These are phyloP conservation scores for Ophiocordyceps camponoti-saundersi DNA, from an alignment of 2,329 filamentous ascomycete genomes.

Conservation along the genomic window DNA sequence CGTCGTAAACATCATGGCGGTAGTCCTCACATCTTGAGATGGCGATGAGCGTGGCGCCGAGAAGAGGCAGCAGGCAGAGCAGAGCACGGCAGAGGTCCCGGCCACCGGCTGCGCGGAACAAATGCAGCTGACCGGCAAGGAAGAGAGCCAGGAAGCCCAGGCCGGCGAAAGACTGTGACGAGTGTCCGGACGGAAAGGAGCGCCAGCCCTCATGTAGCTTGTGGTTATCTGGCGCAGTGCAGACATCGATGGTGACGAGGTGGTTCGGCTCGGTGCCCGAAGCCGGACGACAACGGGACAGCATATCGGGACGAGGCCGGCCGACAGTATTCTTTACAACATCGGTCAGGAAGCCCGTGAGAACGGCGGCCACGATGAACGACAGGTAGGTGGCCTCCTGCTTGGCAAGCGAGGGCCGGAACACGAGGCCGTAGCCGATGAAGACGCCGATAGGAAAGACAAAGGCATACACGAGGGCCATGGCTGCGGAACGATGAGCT, in stretches of 20 bases:
- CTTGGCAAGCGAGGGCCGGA: constrained; percentile 54
- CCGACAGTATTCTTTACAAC: constrained; percentile 80
- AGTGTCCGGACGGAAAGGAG: constrained; percentile 68
- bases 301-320: constrained; percentile 45
- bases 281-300: constrained; percentile 64
- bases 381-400: constrained; percentile 74
- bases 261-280: constrained; percentile 26
- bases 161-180: constrained; percentile 62
- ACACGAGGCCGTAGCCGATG: constrained; percentile 43
- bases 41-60: constrained; percentile 50
- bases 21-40: constrained; percentile 56
- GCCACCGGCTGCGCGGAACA: constrained; percentile 29
- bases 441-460: constrained; percentile 53
- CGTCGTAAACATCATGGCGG: constrained; percentile 54
- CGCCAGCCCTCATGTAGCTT: constrained; percentile 69
- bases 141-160: constrained; percentile 59
- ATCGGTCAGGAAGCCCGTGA: constrained; percentile 75
- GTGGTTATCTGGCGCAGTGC: constrained; percentile 53
- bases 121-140: constrained; percentile 47
- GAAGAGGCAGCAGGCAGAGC: constrained; percentile 37
- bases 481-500: constrained; percentile 21
- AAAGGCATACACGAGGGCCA: constrained; percentile 67
- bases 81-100: constrained; percentile 39
- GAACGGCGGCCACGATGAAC: constrained; percentile 57
- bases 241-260: constrained; percentile 50